Evolutionary conservation across 31 red algal species (phyloP).

Genomic region (Asparagopsis taxiformis): DNA sequence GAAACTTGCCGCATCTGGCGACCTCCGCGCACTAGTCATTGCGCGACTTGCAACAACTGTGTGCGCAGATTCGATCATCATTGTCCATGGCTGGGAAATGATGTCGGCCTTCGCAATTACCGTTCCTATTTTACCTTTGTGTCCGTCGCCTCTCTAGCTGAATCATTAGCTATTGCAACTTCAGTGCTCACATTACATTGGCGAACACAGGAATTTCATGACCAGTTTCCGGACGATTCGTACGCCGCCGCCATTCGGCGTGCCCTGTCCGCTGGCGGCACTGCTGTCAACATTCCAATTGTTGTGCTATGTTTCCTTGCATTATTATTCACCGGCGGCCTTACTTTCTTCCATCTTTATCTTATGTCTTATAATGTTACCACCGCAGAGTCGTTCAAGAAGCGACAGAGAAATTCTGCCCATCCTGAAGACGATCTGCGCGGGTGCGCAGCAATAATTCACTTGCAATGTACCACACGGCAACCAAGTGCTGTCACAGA

Average conservation of each 20-base stretch:
- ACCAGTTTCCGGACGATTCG: constrained; percentile 26
- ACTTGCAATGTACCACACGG: constrained; percentile 47
- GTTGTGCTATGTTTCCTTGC: constrained; percentile 71
- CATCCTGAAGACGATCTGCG: constrained; percentile 47
- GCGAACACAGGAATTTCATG: constrained; percentile 51
- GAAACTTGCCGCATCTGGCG: constrained; percentile 97
- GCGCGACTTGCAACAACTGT: constrained; percentile 98
- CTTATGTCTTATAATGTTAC: constrained; percentile 94
- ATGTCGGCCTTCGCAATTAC: constrained; percentile 93
- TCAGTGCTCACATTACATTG: constrained; percentile 69
- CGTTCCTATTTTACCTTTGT: constrained; percentile 97
- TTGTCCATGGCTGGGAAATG: constrained; percentile 84
- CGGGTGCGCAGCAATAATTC: constrained; percentile 36
- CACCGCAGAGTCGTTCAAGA: constrained; percentile 93
- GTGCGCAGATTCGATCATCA: constrained; percentile 99
- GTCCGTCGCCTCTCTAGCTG: constrained; percentile 47
- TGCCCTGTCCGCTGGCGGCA: constrained; percentile 39
- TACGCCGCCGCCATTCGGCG: constrained; percentile 46
- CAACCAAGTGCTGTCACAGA: constrained; percentile 55
- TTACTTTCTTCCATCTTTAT: constrained; percentile 87
- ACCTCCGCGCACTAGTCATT: constrained; percentile 85
- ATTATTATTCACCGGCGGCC: constrained; percentile 77
- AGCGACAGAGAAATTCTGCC: constrained; percentile 52
- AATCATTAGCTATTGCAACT: constrained; percentile 66
- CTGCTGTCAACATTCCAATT: constrained; percentile 69